Evolutionary conservation across 2,329 filamentous ascomycete species (phyloP).

Genomic region (Venturia oleaginea): DNA sequence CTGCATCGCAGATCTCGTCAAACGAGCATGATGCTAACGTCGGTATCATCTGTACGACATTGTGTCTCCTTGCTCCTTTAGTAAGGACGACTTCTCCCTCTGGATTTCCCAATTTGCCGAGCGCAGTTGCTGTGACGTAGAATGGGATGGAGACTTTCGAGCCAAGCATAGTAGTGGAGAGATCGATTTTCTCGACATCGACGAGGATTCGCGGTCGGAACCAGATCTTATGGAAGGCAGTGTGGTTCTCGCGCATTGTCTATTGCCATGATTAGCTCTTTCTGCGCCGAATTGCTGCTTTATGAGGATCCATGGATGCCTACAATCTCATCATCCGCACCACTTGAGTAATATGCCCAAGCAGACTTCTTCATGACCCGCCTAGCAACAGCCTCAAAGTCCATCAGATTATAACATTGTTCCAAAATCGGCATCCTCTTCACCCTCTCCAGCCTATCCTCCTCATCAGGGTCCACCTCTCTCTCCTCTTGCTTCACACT

Average conservation of each 20-base stretch:
- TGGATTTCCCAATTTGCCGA: slow-evolving; percentile 87
- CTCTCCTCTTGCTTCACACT: slow-evolving; percentile 63
- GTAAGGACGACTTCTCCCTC: slow-evolving; percentile 93
- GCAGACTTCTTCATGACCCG: slow-evolving; percentile 90
- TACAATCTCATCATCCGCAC: slow-evolving; percentile 81
- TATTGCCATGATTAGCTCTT: slow-evolving; percentile 27
- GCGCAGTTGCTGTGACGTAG: slow-evolving; percentile 91
- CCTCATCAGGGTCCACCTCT: slow-evolving; percentile 61
- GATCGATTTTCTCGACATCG: slow-evolving; percentile 80
- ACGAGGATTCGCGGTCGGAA: slow-evolving; percentile 85
- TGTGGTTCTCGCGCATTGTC: slow-evolving; percentile 93
- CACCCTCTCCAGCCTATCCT: slow-evolving; percentile 63
- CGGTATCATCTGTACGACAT: slow-evolving; percentile 96
- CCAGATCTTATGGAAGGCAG: slow-evolving; percentile 94
- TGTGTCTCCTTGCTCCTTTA: slow-evolving; percentile 71
- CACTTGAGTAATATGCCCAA: slow-evolving; percentile 96
- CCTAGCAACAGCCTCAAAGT: slow-evolving; percentile 90
- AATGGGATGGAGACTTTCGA: slow-evolving; percentile 77
- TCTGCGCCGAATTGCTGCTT: background rate
- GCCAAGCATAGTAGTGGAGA: slow-evolving; percentile 88
- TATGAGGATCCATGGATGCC: slow-evolving; percentile 23
- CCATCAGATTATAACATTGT: slow-evolving; percentile 87
- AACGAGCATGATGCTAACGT: slow-evolving; percentile 95
- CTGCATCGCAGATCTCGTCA: slow-evolving; percentile 90
- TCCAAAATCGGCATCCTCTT: slow-evolving; percentile 66